These are phyloP conservation scores for Furcasterigmium sp. DNA, from an alignment of 2,329 filamentous ascomycete species.

Conservation along the genomic window DNA sequence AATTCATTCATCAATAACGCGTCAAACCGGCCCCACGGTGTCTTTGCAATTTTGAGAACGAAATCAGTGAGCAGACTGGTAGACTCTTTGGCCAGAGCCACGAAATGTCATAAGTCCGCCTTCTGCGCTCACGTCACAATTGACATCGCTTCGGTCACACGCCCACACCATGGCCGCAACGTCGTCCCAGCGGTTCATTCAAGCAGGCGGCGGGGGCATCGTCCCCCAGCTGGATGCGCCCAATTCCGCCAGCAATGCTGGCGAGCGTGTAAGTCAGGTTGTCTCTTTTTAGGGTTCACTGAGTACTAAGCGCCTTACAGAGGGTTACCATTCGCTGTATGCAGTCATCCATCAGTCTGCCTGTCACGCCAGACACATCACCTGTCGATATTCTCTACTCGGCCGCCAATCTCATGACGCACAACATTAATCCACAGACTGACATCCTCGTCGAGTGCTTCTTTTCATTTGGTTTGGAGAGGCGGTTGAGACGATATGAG, in stretches of 20 bases:
- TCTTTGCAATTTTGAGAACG: neutral
- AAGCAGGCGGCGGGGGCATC: conserved; percentile 39
- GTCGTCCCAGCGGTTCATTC: conserved; percentile 23
- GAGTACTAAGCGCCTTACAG: conserved; percentile 26
- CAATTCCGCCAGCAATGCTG: conserved; percentile 73
- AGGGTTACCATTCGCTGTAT: conserved; percentile 69
- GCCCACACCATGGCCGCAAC: neutral
- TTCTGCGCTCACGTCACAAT: neutral
- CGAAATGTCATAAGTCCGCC: neutral
- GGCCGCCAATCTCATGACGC: conserved; percentile 57
- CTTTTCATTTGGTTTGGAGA: conserved; percentile 68
- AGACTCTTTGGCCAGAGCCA: too few relatives aligned
- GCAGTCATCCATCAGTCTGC: conserved; percentile 63
- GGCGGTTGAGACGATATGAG: conserved; percentile 81
- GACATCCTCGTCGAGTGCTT: conserved; percentile 78
- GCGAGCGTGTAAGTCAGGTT: conserved; percentile 60
- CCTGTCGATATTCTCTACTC: conserved; percentile 66
- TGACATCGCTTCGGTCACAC: neutral
- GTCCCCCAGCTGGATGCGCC: conserved; percentile 65
- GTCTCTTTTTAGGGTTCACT: neutral
- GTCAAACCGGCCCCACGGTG: neutral
- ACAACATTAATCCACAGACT: conserved; percentile 56
- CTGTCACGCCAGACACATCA: conserved; percentile 70
- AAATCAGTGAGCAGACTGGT: neutral
- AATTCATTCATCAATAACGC: too few relatives aligned